Conservation (phyloP, 2,329 filamentous ascomycete species). For the Hymenoscyphus infarciens region DNA sequence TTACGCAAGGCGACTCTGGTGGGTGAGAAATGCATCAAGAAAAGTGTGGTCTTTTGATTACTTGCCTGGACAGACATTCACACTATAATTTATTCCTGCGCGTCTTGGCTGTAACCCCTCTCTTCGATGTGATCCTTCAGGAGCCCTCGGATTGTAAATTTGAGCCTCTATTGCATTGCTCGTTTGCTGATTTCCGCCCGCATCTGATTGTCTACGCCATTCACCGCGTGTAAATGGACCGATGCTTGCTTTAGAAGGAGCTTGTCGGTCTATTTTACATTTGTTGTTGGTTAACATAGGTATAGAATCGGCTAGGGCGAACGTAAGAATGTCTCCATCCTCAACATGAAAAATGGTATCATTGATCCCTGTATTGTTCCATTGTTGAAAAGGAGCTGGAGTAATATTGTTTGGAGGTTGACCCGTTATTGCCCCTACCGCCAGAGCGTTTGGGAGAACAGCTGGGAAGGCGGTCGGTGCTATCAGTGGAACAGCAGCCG, state of each 20-base stretch:
- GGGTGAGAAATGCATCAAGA: background rate
- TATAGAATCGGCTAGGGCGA: background rate
- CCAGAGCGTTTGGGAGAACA: too few species aligned
- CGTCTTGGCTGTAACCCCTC: background rate
- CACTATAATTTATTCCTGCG: background rate
- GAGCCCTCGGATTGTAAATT: background rate
- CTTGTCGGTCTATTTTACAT: background rate
- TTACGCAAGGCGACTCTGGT: background rate
- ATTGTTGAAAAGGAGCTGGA: background rate
- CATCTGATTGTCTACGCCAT: background rate
- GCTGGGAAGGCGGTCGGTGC: too few species aligned
- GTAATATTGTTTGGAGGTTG: background rate
- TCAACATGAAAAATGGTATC: background rate
- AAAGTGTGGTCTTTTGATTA: background rate
- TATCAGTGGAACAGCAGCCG: too few species aligned
- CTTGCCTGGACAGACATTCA: background rate
- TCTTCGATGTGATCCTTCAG: background rate
- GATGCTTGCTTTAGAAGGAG: background rate
- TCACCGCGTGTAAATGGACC: background rate
- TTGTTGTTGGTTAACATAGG: background rate
- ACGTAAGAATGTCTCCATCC: background rate
- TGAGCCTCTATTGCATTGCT: background rate
- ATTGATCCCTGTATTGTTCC: background rate
- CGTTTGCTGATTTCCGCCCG: background rate
- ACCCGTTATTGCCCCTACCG: too few species aligned